phyloP scores from a whole-genome alignment of 192 early-diverging fungal genomes.

The Coemansia sp. region DNA sequence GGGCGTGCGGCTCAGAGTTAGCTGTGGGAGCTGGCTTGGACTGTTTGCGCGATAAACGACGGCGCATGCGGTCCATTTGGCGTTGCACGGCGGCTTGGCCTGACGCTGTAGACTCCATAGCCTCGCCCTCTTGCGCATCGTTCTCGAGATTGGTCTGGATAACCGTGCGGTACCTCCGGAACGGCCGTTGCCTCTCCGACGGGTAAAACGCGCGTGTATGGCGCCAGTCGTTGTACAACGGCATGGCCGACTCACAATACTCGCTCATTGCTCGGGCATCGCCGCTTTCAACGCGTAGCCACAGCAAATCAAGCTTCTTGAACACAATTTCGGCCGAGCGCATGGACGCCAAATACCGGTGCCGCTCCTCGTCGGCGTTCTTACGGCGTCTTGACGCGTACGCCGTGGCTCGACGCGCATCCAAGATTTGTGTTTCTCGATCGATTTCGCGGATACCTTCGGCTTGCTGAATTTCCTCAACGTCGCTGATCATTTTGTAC shows the following conservation, averaged over 20 bases:
- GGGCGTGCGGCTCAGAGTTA: background rate
- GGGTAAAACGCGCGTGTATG: slow-evolving; percentile 37
- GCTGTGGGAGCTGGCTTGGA: slow-evolving; percentile 1
- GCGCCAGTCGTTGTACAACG: slow-evolving; percentile 44
- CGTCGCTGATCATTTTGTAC: slow-evolving; percentile 33
- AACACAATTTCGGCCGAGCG: slow-evolving; percentile 38
- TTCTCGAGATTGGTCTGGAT: slow-evolving; percentile 28
- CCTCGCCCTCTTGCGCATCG: slow-evolving; percentile 10
- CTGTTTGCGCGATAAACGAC: slow-evolving; percentile 28
- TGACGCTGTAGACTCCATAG: slow-evolving; percentile 27
- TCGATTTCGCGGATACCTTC: slow-evolving; percentile 2
- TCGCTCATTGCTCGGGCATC: slow-evolving; percentile 12
- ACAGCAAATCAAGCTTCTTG: slow-evolving; percentile 37
- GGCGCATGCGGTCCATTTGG: slow-evolving; percentile 29
- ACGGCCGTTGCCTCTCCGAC: slow-evolving; percentile 22
- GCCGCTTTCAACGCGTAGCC: background rate
- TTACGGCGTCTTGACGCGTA: slow-evolving; percentile 13
- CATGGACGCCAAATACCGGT: slow-evolving; percentile 33
- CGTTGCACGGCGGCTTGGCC: no score
- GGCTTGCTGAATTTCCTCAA: slow-evolving; percentile 30
- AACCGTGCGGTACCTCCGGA: slow-evolving; percentile 36
- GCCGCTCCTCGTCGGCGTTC: slow-evolving; percentile 31
- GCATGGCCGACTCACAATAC: slow-evolving; percentile 35
- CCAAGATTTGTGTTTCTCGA: background rate
- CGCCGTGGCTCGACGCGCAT: background rate